phyloP scores from a whole-genome alignment of 73 alveolate species.

The Paramecium sonneborni region DNA sequence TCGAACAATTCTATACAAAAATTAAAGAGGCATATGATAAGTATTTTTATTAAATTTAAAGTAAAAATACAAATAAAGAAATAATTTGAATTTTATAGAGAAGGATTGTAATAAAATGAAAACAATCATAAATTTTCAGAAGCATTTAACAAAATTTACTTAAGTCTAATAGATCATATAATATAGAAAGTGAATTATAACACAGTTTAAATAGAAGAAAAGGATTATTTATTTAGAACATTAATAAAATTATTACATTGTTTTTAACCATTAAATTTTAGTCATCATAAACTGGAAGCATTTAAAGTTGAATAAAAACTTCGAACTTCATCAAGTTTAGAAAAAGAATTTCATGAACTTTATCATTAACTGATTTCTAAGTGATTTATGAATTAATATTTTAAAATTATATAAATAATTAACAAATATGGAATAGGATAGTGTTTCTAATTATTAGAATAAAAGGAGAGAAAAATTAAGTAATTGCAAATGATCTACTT shows the following conservation, averaged over 20 bases:
- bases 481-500: not conserved
- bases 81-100: too few species aligned
- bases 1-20: not conserved
- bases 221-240: not conserved
- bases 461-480: conserved; percentile 20
- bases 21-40: not conserved
- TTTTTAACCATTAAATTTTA: not conserved
- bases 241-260: not conserved
- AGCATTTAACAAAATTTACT: too few species aligned
- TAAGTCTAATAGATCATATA: too few species aligned
- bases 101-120: too few species aligned
- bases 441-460: not conserved
- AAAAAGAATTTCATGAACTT: not conserved
- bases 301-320: not conserved
- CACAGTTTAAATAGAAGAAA: too few species aligned
- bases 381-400: too few species aligned
- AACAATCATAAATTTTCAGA: too few species aligned
- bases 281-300: not conserved
- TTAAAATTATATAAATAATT: not conserved
- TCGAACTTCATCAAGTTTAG: not conserved
- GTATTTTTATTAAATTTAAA: too few species aligned
- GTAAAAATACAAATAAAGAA: too few species aligned
- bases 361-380: too few species aligned
- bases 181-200: too few species aligned
- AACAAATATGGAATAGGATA: conserved; percentile 5